Base-by-base conservation (phyloP, 2,329 filamentous ascomycete genomes). In the Aspergillus brunneoviolaceus region DNA sequence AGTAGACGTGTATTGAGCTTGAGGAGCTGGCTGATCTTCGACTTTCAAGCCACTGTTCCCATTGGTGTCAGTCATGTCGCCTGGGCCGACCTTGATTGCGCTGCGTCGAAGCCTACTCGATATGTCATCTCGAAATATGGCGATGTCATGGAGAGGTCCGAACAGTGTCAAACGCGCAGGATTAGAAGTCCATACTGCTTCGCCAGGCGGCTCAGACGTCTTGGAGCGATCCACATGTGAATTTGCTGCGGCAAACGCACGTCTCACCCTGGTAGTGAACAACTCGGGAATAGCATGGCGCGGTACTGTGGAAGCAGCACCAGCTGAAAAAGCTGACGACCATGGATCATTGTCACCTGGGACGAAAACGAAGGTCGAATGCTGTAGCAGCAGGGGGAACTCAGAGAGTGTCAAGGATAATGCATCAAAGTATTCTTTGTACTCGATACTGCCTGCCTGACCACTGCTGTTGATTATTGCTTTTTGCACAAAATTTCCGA, bases 291-390 rank as follows among this genome's bases (percentile, higher is more conserved):
- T 85, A 0, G 84, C 78, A 65, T 66, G 80, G 68, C 67, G 80
- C 50, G 71, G 81, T 61, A 79, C 78, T 68, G 70, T 79, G 70
- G 76, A 81, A 5, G 78, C 73, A 51, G 78, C 78, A 25, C 80
- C 80, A 45, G 75, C 72, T 33, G 79, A 79, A 73, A 96, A 96
- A 2, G 92, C 85, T 0, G 92, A 96, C 5, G 89, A 86, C 95
- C 95, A 99, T n/a, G 91, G 93, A 74, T 99, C 95, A 73, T 97
- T 96, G 77, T 98, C 94, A 31, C 95, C 95, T 0, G 95, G 95
- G 0, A 98, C 90, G 71, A 99, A 96, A 33, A 96, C 82, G 73
- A 98, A 96, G 0, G 90, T 94, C 5, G 90, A 89, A 27, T 85
- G 84, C 59, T 89, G 88, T 49, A 98, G 84, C 14, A 99, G 83